Evolutionary conservation across 768 basidiomycete species (phyloP).

Genomic region (Phaeolepiota aurea): DNA sequence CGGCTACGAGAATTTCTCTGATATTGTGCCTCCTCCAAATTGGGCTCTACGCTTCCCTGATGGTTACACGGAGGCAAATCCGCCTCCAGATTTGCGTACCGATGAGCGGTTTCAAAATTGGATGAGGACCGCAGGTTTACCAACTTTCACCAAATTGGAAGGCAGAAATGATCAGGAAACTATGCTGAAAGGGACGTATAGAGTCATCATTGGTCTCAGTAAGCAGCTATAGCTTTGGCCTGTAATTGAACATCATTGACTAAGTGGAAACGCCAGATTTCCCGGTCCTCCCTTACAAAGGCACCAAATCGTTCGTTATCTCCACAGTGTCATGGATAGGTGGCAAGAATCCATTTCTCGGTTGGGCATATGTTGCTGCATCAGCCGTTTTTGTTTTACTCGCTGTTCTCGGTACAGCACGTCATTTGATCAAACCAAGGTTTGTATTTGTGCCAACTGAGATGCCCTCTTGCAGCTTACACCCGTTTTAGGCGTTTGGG

Average conservation of each 20-base stretch:
- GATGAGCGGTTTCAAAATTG: slow-evolving; percentile 98
- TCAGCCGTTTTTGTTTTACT: slow-evolving; percentile 83
- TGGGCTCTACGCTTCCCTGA: slow-evolving; percentile 72
- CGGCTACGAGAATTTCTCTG: slow-evolving; percentile 47
- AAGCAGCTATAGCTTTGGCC: slow-evolving; percentile 26
- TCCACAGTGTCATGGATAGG: slow-evolving; percentile 99
- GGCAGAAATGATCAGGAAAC: slow-evolving; percentile 78
- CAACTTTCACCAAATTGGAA: slow-evolving; percentile 94
- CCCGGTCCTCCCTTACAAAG: slow-evolving; percentile 84
- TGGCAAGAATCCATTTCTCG: slow-evolving; percentile 96
- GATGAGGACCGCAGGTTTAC: slow-evolving; percentile 97
- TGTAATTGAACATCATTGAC: slow-evolving; percentile 5
- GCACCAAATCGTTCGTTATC: slow-evolving; percentile 95
- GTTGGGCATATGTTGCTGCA: slow-evolving; percentile 94
- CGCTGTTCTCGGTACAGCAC: slow-evolving; percentile 79
- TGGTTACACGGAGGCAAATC: slow-evolving; percentile 54
- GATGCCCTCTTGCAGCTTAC: no score
- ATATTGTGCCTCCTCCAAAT: slow-evolving; percentile 89
- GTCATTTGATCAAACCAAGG: slow-evolving; percentile 92
- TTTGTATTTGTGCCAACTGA: no score
- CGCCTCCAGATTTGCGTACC: slow-evolving; percentile 61
- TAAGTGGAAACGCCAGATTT: slow-evolving; percentile 56
- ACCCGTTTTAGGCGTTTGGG: slow-evolving; percentile 56
- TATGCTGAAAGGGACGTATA: slow-evolving; percentile 69
- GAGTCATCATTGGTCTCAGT: slow-evolving; percentile 77